These are phyloP conservation scores for Vigna nakashimae DNA, from an alignment of 306 rosid species.

Conservation along the genomic window DNA sequence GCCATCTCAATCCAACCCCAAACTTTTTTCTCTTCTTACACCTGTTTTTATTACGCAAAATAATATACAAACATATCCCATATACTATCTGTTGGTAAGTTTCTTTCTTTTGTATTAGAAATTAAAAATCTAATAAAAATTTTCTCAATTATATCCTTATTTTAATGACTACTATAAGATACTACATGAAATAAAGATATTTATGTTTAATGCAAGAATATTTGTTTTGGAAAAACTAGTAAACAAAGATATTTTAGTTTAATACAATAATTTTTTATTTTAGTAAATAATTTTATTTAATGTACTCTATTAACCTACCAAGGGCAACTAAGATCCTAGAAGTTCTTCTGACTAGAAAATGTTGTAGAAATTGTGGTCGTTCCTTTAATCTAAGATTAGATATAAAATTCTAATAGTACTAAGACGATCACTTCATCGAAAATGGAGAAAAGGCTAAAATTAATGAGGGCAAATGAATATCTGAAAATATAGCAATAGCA, in stretches of 20 bases:
- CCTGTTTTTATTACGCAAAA: background rate
- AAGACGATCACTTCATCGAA: constrained; percentile 16
- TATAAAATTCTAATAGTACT: background rate
- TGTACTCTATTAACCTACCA: no score
- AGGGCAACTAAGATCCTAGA: background rate
- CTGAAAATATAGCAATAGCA: constrained; percentile 44
- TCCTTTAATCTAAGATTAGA: constrained; percentile 24
- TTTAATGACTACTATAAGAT: no score
- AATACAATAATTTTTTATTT: no score
- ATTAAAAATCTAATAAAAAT: no score
- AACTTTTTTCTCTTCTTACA: background rate
- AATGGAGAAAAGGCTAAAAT: constrained; percentile 39
- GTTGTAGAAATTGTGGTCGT: background rate
- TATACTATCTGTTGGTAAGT: background rate
- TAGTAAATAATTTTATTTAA: no score
- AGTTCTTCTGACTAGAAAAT: constrained; percentile 7
- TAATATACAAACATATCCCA: no score
- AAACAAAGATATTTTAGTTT: no score
- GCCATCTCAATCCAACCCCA: background rate
- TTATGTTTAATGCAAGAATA: no score
- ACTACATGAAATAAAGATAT: no score
- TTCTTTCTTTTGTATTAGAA: no score
- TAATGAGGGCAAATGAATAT: constrained; percentile 43
- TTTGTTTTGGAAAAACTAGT: no score
- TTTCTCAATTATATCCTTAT: no score